Percentiles rank a stretch among this genome's conserved stretches.
Evolutionary conservation across 2,329 filamentous ascomycete genomes (phyloP).

Genomic region (Fusarium drepaniforme): DNA sequence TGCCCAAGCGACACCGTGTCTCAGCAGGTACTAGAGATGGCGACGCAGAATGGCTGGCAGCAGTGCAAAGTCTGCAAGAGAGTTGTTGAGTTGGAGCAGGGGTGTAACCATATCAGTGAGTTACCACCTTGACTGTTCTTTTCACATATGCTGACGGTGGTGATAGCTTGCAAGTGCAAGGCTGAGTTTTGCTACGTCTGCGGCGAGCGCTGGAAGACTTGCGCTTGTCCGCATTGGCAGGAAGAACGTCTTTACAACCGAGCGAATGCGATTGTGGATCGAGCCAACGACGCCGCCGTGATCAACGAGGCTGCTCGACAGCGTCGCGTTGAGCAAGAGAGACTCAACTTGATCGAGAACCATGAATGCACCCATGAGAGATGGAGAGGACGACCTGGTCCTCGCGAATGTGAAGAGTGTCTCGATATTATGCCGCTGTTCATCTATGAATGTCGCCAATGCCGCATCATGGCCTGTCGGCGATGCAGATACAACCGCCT

Average conservation of each 20-base stretch:
- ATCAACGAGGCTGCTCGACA: not conserved
- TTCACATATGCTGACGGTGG: not conserved
- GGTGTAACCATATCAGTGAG: conserved; percentile 71
- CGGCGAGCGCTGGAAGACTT: conserved; percentile 56
- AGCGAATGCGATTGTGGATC: conserved; percentile 48
- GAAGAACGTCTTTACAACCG: conserved; percentile 50
- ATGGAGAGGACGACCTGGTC: conserved; percentile 53
- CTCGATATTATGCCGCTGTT: conserved; percentile 51
- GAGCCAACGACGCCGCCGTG: not conserved
- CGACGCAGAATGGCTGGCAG: conserved; percentile 61
- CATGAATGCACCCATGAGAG: conserved; percentile 55
- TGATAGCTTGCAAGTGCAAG: conserved; percentile 57
- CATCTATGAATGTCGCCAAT: conserved; percentile 62
- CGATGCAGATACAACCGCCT: conserved; percentile 58
- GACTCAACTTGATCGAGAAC: conserved; percentile 35
- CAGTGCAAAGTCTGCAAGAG: conserved; percentile 58
- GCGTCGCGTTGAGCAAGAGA: not conserved
- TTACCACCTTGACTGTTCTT: conserved; percentile 12
- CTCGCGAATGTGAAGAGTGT: conserved; percentile 59
- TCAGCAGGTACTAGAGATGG: conserved; percentile 55
- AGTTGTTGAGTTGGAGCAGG: conserved; percentile 61
- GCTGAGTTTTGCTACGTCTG: conserved; percentile 64
- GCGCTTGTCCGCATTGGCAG: conserved; percentile 52
- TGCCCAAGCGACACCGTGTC: conserved; percentile 59
- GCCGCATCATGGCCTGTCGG: conserved; percentile 59